Evolutionary conservation across 257 asterid species (phyloP), one percentile per base, ranked within the genome.

Genomic region (Fraxinus americana): DNA sequence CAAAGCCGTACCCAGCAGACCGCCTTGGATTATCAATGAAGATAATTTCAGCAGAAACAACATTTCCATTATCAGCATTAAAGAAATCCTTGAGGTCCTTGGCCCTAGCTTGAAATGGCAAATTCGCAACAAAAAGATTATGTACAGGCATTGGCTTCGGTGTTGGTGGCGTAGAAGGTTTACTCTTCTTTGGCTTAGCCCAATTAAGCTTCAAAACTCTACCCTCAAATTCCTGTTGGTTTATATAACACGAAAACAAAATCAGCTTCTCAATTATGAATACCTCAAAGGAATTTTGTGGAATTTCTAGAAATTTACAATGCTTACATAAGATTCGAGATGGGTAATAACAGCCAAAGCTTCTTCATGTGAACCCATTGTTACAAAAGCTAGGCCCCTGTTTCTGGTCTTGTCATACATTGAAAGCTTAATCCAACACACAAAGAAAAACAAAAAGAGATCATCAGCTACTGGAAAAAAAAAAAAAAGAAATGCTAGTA

Each of bases 1-100:
- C 96, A 77, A 93, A 95, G 80, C 99, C 99, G 76, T 91, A 95
- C 23, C 99, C 98, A 4, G 97, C 88, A 25, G 98, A 87, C 19
- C 91, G 84, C 73, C 92, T 87, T 5, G 97, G 97, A 57, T 88
- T 86, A 70, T 89, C 93, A 10, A 45, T 82, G 82, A 87, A 93
- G 79, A 91, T 84, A 54, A 95, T 83, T 78, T 95, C 97, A 50
- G 97, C 97, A 77, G 96, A 93, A 72, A 91, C 97, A 79, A 74
- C 97, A 80, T 90, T 89, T 34, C 81, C 91, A 59, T 83, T 83
- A 32, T 86, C 81, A 50, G 88, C 87, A 88, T 79, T 85, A 35
- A 95, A 93, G 88, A 93, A 95, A 9, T 87, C 96, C 88, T 86
- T 89, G 27, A 95, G 91, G 81, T 95, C 99, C 38, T 86, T 88